Evolutionary conservation across 176 grass and related monocot species (phyloP).

Genomic region (Hordeum marinum): DNA sequence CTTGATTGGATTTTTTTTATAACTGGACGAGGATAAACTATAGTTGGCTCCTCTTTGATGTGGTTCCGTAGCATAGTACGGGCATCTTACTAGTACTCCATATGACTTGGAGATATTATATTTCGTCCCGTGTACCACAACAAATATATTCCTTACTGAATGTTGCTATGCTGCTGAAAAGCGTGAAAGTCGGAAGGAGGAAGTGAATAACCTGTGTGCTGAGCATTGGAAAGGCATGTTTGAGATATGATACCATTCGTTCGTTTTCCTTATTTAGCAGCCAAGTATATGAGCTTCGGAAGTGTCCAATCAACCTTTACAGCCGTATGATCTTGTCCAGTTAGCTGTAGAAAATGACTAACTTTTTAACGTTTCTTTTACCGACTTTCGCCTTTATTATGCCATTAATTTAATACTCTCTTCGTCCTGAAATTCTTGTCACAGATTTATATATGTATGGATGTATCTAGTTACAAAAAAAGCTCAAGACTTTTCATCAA

Average conservation of each 20-base stretch:
- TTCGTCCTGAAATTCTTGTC: too few relatives aligned
- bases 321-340: neutral
- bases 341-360: neutral
- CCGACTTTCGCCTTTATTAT: neutral
- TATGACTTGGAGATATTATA: too few relatives aligned
- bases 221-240: neutral
- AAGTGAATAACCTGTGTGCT: neutral
- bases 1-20: too few relatives aligned
- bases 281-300: neutral
- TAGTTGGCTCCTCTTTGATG: too few relatives aligned
- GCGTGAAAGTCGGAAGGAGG: neutral
- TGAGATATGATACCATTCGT: neutral
- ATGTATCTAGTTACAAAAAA: too few relatives aligned
- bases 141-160: neutral
- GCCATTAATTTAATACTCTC: neutral
- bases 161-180: neutral
- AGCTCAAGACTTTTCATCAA: too few relatives aligned
- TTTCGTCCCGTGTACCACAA: too few relatives aligned
- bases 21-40: too few relatives aligned
- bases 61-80: too few relatives aligned
- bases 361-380: neutral
- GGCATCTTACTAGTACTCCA: too few relatives aligned
- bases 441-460: too few relatives aligned
- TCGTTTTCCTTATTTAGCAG: neutral
- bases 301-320: neutral